Evolutionary conservation across 2,329 filamentous ascomycete species (phyloP), one percentile per base, ranked within the genome.

Genomic region (Parasarocladium wereldwijsianum): DNA sequence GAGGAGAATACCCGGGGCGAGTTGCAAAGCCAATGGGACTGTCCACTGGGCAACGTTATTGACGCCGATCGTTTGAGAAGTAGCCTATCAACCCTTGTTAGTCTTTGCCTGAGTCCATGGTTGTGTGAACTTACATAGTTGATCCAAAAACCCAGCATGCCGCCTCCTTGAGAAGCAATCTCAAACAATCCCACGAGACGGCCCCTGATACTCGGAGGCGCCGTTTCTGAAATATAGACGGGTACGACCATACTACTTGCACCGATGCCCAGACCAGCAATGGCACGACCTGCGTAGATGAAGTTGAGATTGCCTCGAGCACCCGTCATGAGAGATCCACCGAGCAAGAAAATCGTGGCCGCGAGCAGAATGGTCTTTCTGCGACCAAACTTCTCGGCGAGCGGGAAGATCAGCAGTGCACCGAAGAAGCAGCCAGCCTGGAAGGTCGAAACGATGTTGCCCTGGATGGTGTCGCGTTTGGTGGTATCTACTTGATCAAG

Each of bases 11-110:
- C 66, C 64, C 2, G 66, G 66, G 7, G 71, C 51, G 25, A 56
- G 59, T 44, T 72, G 67, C 44, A 69, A 55, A 17, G 58, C 58
- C 6, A 70, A 54, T 1, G 66, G 67, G 5, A 70, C 57, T 13
- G 68, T 59, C 45, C 61, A 69, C 24, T 55, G 54, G 6, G 36
- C 32, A 11, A 19, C 16, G 9, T 11, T 16, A 10, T 11, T 17
- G 12, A 26, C 18, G 6, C 27, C 23, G 40, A 66, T 68, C 39
- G 31, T 38, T 11, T 23, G 28, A 17, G 29, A 21, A 10, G 26
- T 32, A 12, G 37, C n/a, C 4, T 7, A 17, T 28, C 25, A 36
- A 18, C 32, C 31, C 13, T 27, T 8, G 19, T 21, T 21, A 8
- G 19, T 21, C 19, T 21, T 21, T 26, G 13, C 6, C 14, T 8